A percentile compares a stretch with the other conserved stretches of the same genome.
Evolutionary conservation across 1,139 yeast genomes (phyloP).

Genomic region (Yamadazyma atlantica): DNA sequence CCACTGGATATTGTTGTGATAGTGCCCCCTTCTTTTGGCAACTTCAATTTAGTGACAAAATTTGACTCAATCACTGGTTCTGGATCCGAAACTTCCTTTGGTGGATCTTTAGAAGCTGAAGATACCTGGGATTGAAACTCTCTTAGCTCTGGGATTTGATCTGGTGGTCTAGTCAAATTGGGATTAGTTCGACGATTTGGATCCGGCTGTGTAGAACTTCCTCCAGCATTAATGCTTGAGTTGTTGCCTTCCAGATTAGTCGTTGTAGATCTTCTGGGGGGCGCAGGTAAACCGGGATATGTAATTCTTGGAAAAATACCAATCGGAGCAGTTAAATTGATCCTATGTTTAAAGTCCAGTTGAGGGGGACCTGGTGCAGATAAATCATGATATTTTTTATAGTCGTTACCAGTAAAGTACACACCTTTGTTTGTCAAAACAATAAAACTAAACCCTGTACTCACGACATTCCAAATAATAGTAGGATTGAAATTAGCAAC

Average conservation of each 20-base stretch:
- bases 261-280: neutral
- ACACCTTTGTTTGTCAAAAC: slow-evolving; percentile 56
- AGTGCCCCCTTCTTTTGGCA: slow-evolving; percentile 21
- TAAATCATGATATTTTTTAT: slow-evolving; percentile 28
- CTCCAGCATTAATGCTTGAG: too few species aligned
- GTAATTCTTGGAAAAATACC: slow-evolving; percentile 8
- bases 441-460: slow-evolving; percentile 71
- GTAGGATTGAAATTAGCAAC: slow-evolving; percentile 31
- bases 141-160: slow-evolving; percentile 16
- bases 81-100: slow-evolving; percentile 1
- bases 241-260: neutral
- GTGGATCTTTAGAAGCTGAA: neutral
- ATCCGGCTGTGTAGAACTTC: too few species aligned
- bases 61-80: slow-evolving; percentile 23
- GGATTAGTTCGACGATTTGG: slow-evolving; percentile 15
- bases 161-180: slow-evolving; percentile 22
- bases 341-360: slow-evolving; percentile 7
- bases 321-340: slow-evolving; percentile 3
- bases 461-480: slow-evolving; percentile 53
- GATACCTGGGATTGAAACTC: slow-evolving; percentile 13
- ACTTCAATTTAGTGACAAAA: slow-evolving; percentile 27
- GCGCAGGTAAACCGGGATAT: slow-evolving; percentile 1
- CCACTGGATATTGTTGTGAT: slow-evolving; percentile 62
- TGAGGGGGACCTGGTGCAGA: slow-evolving; percentile 22
- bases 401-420: slow-evolving; percentile 53